phyloP scores from a whole-genome alignment of 345 rosid genomes.

The Bruguiera sexangula region DNA sequence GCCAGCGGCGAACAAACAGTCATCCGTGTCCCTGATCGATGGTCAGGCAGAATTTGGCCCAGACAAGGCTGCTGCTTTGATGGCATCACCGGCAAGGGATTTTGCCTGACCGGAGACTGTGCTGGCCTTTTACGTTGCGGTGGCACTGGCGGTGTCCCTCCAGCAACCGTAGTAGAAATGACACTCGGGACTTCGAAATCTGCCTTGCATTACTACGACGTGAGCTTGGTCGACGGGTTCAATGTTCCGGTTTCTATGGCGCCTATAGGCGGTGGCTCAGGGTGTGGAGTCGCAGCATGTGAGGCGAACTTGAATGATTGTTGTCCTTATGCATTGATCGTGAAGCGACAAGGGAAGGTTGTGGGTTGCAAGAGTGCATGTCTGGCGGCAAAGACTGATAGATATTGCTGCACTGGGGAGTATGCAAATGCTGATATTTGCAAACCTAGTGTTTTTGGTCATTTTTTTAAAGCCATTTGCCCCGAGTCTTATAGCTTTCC shows the following conservation, averaged over 20 bases:
- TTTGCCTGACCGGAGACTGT: constrained; percentile 51
- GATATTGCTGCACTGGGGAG: constrained; percentile 49
- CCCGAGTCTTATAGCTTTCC: constrained; percentile 48
- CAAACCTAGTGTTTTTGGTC: constrained; percentile 38
- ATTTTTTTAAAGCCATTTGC: constrained; percentile 47
- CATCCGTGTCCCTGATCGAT: constrained; percentile 32
- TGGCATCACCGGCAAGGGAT: constrained; percentile 25
- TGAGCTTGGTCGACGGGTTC: constrained; percentile 53
- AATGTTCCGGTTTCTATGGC: constrained; percentile 45
- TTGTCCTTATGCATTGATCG: constrained; percentile 39
- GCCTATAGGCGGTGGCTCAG: constrained; percentile 34
- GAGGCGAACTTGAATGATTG: constrained; percentile 43
- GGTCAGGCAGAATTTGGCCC: constrained; percentile 58
- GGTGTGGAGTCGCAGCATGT: constrained; percentile 44
- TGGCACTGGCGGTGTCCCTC: constrained; percentile 47
- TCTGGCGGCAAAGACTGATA: constrained; percentile 40
- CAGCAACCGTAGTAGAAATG: constrained; percentile 47
- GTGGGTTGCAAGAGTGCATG: constrained; percentile 58
- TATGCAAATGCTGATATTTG: constrained; percentile 37
- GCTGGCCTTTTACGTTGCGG: constrained; percentile 34
- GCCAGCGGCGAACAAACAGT: constrained; percentile 29
- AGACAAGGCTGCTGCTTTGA: constrained; percentile 50
- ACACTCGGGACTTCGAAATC: constrained; percentile 43
- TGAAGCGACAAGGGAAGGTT: constrained; percentile 33
- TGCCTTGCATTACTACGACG: constrained; percentile 48